These are phyloP conservation scores for Debaryomyces coudertii DNA, from an alignment of 1,139 yeast species.

Conservation along the genomic window DNA sequence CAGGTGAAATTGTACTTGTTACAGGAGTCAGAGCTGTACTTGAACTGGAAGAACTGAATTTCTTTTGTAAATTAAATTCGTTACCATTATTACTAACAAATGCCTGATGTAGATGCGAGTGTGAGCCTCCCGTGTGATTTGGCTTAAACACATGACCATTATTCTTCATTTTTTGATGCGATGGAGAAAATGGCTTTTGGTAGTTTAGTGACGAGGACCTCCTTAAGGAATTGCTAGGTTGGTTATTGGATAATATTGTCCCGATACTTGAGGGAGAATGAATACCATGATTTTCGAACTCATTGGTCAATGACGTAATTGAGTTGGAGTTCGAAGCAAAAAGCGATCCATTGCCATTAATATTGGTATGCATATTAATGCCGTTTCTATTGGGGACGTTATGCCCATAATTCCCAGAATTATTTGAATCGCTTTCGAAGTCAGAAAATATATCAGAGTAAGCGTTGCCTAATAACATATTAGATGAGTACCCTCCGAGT, in stretches of 20 bases:
- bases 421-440: constrained; percentile 27
- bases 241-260: constrained; percentile 12
- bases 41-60: constrained; percentile 7
- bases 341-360: constrained; percentile 4
- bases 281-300: constrained; percentile 32
- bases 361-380: constrained; percentile 6
- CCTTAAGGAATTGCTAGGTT: constrained; percentile 11
- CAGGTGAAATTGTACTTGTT: constrained; percentile 5
- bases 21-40: constrained; percentile 7
- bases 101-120: constrained; percentile 7
- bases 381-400: not conserved
- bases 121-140: constrained; percentile 17
- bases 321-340: constrained; percentile 15
- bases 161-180: constrained; percentile 28
- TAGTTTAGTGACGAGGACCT: constrained; percentile 21
- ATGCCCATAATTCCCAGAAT: not conserved
- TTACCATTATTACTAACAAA: constrained; percentile 11
- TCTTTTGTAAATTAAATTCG: constrained; percentile 12
- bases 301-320: constrained; percentile 31
- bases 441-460: constrained; percentile 20
- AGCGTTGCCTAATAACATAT: constrained; percentile 14
- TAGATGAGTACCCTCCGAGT: constrained; percentile 25
- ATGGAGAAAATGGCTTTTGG: constrained; percentile 21
- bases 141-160: constrained; percentile 40
- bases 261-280: constrained; percentile 27